Conservation (phyloP, 148 eudicot species). For the Amaranthus hypochondriacus region DNA sequence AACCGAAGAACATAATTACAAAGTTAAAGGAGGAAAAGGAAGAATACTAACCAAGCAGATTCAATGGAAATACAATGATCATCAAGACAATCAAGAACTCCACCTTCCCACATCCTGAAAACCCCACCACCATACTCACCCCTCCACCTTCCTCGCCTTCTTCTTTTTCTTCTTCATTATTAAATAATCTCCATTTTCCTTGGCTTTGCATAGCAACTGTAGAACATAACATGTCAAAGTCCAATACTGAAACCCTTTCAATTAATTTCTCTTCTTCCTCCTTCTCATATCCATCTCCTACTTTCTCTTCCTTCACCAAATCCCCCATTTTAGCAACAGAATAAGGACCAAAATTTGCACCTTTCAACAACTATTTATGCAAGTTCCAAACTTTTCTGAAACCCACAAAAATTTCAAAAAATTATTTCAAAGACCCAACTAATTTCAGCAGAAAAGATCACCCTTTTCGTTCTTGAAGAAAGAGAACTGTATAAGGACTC, state of each 20-base stretch:
- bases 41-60: constrained; percentile 55
- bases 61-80: constrained; percentile 64
- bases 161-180: constrained; percentile 31
- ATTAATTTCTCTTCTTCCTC: constrained; percentile 59
- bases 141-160: constrained; percentile 25
- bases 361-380: constrained; percentile 12
- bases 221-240: constrained; percentile 79
- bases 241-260: constrained; percentile 54
- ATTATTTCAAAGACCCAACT: too few relatives aligned
- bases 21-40: constrained; percentile 1
- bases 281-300: constrained; percentile 26
- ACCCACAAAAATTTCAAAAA: neutral
- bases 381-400: neutral
- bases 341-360: constrained; percentile 7
- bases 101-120: constrained; percentile 99
- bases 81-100: constrained; percentile 80
- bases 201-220: constrained; percentile 81
- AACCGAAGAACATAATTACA: neutral
- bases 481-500: too few relatives aligned
- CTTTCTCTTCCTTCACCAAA: constrained; percentile 22
- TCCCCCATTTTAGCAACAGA: constrained; percentile 29
- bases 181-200: constrained; percentile 62
- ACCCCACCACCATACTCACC: constrained; percentile 49
- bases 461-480: too few relatives aligned
- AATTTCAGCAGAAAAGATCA: too few relatives aligned